Conservation (phyloP, 176 grass and related monocot genomes). For the Aegilops bicornis region DNA sequence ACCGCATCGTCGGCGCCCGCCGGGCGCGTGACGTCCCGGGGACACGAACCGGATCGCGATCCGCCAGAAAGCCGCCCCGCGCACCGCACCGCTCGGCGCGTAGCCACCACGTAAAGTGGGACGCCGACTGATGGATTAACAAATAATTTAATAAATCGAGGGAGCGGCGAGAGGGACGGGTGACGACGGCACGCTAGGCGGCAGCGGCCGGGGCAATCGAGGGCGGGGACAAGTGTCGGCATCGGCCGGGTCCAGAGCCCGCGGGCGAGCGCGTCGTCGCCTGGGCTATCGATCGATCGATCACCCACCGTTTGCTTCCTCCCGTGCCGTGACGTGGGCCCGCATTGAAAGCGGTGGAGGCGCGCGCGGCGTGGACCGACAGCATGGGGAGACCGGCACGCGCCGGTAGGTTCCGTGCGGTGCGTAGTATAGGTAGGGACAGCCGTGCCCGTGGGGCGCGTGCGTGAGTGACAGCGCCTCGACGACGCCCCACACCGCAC, state of each 20-base stretch:
- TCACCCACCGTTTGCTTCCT: conserved; percentile 10
- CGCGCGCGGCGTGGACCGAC: conserved; percentile 33
- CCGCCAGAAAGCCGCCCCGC: conserved; percentile 21
- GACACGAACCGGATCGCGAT: not conserved
- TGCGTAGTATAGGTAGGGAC: not conserved
- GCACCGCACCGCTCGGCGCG: conserved; percentile 26
- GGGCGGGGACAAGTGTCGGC: conserved; percentile 34
- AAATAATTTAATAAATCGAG: no score
- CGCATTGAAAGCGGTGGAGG: conserved; percentile 37
- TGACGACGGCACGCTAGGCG: conserved; percentile 25
- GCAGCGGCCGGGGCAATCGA: not conserved
- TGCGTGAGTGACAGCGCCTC: conserved; percentile 9
- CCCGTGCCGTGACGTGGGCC: not conserved
- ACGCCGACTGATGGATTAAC: not conserved
- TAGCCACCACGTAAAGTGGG: conserved; percentile 55
- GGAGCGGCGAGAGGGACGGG: conserved; percentile 6
- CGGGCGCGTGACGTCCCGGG: conserved; percentile 21
- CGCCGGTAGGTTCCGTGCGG: conserved; percentile 9
- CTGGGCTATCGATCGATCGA: not conserved
- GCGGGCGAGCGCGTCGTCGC: not conserved
- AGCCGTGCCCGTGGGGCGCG: not conserved
- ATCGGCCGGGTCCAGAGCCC: not conserved
- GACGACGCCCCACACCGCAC: conserved; percentile 12
- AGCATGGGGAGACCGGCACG: conserved; percentile 20
- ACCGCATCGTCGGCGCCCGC: conserved; percentile 42